phyloP scores from a whole-genome alignment of 805 yeast species.

The Alloascoidea hylecoeti region DNA sequence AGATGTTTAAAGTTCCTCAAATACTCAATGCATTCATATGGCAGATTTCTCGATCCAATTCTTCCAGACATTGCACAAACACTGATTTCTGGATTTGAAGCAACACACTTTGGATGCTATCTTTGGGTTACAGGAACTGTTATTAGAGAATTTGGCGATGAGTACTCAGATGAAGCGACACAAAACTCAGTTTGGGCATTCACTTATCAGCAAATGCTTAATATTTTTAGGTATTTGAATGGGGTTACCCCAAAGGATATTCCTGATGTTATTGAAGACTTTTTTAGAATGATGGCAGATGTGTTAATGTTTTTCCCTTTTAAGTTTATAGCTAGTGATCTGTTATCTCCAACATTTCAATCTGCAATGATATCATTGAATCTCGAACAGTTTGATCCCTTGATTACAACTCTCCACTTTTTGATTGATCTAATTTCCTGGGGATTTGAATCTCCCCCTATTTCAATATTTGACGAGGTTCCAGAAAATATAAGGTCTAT shows the following conservation, averaged over 20 bases:
- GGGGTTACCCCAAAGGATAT: conserved; percentile 14
- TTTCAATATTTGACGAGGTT: conserved; percentile 47
- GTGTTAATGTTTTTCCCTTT: conserved; percentile 62
- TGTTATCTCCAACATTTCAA: conserved; percentile 31
- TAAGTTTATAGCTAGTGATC: conserved; percentile 27
- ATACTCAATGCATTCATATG: conserved; percentile 48
- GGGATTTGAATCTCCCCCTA: conserved; percentile 75
- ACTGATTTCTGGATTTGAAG: conserved; percentile 55
- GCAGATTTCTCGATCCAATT: conserved; percentile 39
- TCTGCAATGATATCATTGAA: conserved; percentile 40
- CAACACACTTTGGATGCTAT: conserved; percentile 65
- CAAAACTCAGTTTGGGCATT: conserved; percentile 60
- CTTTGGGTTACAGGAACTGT: conserved; percentile 77
- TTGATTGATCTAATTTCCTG: conserved; percentile 72
- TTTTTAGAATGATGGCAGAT: conserved; percentile 67
- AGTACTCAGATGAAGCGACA: conserved; percentile 28
- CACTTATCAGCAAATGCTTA: conserved; percentile 47
- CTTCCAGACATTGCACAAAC: conserved; percentile 52
- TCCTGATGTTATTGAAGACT: conserved; percentile 77
- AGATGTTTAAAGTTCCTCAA: conserved; percentile 57
- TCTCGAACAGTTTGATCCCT: conserved; percentile 58
- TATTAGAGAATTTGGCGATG: conserved; percentile 55
- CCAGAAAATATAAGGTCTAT: conserved; percentile 39
- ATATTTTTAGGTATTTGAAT: conserved; percentile 35
- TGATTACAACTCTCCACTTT: conserved; percentile 57